Base-by-base conservation (phyloP, 257 asterid species). In the Coffea eugenioides region DNA sequence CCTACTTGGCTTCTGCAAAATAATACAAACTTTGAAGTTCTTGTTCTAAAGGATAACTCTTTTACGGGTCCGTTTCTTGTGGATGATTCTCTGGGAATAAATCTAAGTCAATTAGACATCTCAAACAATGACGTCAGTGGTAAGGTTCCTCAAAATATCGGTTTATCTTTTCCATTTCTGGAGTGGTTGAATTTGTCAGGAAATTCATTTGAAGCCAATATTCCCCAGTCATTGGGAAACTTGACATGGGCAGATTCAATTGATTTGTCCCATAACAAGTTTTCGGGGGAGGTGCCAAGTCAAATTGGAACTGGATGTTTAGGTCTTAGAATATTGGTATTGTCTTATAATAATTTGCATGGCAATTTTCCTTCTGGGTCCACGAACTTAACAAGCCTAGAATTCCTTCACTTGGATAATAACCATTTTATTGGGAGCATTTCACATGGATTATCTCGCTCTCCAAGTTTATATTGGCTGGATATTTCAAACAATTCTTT, bases 201-300 rank as follows among this genome's bases (percentile, higher is more conserved):
- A 78, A 68, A 78, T 16, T n/a, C 6, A 14, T 68, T 78, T 11
- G 36, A 78, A 10, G 81, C 75, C 15, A 20, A 31, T 23, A 41
- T 78, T 3, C 75, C 81, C 2, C 66, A 69, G 6, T 68, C 81
- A 16, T 23, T 80, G 25, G 71, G 79, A 49, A 64, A 80, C 75
- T 64, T 74, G 83, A 48, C 51, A 11, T 13, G 21, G 34, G 34
- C 31, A 57, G n/a, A 16, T 2, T 7, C 21, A 6, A 56, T 80
- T 16, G 83, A 80, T 59, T 71, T 74, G 56, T 74, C 83, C 21
- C 45, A 48, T 56, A 80, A 80, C 48, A 25, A 27, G 48, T 74
- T 80, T 57, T 51, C 45, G 5, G 76, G 81, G 8, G n/a, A 41
- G 59, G 46, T 75, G 25, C 79, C 79, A 21, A 16, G 52, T 4